phyloP scores from a whole-genome alignment of 1,284 basidiomycete genomes.

The Waitea zeae region DNA sequence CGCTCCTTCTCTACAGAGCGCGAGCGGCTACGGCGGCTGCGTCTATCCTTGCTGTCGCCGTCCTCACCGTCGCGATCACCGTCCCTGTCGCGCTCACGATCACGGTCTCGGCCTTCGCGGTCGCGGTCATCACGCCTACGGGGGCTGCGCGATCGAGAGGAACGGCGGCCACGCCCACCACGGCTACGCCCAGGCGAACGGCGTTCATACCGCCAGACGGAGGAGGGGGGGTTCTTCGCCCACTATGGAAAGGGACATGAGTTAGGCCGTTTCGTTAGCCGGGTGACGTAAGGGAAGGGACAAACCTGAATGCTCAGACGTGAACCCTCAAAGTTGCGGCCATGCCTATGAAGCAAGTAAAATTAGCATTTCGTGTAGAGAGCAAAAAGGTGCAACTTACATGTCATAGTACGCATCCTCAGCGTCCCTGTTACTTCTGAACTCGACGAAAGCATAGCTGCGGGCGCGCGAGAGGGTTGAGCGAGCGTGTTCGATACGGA shows the following conservation, averaged over 20 bases:
- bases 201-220: slow-evolving; percentile 71
- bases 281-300: slow-evolving; percentile 1
- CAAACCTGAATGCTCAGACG: slow-evolving; percentile 68
- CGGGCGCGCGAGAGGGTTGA: slow-evolving; percentile 38
- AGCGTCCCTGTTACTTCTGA: slow-evolving; percentile 67
- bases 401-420: slow-evolving; percentile 86
- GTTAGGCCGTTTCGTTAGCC: neutral
- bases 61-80: slow-evolving; percentile 12
- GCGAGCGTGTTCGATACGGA: slow-evolving; percentile 26
- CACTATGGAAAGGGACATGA: slow-evolving; percentile 32
- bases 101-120: slow-evolving; percentile 18
- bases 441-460: slow-evolving; percentile 89
- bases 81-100: slow-evolving; percentile 12
- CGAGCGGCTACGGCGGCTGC: slow-evolving; percentile 18
- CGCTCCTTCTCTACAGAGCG: slow-evolving; percentile 20
- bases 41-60: slow-evolving; percentile 9
- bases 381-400: slow-evolving; percentile 26
- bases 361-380: neutral
- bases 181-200: slow-evolving; percentile 34
- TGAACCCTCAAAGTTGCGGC: slow-evolving; percentile 65
- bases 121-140: slow-evolving; percentile 25
- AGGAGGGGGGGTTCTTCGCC: slow-evolving; percentile 81
- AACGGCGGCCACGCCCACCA: slow-evolving; percentile 18
- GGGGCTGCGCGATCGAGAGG: too few species aligned
- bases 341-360: slow-evolving; percentile 45